These are phyloP conservation scores for Tolypocladium paradoxum DNA, from an alignment of 2,329 filamentous ascomycete genomes.

Conservation along the genomic window DNA sequence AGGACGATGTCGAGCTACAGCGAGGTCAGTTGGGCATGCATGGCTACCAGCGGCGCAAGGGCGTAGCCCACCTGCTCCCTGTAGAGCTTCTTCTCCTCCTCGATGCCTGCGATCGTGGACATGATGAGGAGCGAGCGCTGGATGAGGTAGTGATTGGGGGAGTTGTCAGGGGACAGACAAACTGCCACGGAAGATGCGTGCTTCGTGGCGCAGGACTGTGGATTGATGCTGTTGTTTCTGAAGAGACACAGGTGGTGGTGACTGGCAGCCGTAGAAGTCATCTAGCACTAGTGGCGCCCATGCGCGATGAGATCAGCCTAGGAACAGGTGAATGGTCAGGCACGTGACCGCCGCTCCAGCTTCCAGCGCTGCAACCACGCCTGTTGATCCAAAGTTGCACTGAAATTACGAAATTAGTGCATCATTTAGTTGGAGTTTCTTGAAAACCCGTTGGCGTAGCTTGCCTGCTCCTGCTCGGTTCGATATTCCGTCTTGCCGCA, in stretches of 20 bases:
- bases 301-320: not conserved
- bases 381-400: not conserved
- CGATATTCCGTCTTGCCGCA: not conserved
- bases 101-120: conserved; percentile 28
- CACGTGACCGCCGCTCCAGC: not conserved
- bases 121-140: conserved; percentile 9
- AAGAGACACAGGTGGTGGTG: not conserved
- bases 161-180: not conserved
- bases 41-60: not conserved
- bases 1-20: conserved; percentile 66
- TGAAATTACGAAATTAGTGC: not conserved
- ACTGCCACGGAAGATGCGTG: not conserved
- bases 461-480: not conserved
- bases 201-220: not conserved
- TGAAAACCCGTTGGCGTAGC: too few species aligned
- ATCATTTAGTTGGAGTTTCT: not conserved
- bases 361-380: too few species aligned
- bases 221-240: not conserved
- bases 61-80: conserved; percentile 40
- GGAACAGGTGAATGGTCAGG: not conserved
- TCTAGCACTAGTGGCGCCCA: not conserved
- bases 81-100: conserved; percentile 43
- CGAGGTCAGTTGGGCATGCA: conserved; percentile 8
- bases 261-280: not conserved
- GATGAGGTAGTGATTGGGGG: not conserved